phyloP scores from a whole-genome alignment of 331 rosid genomes.

The Telfairia occidentalis region DNA sequence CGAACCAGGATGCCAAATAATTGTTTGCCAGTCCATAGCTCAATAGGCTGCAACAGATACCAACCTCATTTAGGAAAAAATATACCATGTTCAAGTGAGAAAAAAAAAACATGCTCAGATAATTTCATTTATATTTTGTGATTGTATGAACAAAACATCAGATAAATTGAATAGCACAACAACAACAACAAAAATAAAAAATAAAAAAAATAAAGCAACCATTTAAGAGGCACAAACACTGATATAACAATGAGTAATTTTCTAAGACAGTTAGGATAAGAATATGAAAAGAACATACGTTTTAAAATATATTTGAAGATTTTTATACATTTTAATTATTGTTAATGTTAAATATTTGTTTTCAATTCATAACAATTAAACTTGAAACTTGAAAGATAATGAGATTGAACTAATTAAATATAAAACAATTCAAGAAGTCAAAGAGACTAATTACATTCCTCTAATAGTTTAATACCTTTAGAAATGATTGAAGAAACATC shows the following conservation, averaged over 20 bases:
- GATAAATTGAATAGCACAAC: background rate
- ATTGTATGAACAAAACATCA: background rate
- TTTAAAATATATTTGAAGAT: background rate
- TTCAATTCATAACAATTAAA: background rate
- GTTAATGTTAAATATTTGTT: background rate
- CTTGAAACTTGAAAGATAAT: background rate
- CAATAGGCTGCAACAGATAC: constrained; percentile 65
- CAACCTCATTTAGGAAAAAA: constrained; percentile 8
- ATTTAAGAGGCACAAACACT: background rate
- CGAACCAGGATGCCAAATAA: constrained; percentile 76
- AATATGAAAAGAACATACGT: background rate
- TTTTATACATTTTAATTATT: background rate
- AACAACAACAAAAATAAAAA: too few species aligned
- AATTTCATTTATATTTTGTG: background rate
- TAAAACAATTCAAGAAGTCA: background rate
- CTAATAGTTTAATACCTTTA: background rate
- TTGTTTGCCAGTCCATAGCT: constrained; percentile 97
- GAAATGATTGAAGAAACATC: background rate
- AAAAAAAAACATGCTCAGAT: background rate
- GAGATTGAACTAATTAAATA: background rate
- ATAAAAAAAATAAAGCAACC: background rate
- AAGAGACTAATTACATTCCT: background rate
- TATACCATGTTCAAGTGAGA: background rate
- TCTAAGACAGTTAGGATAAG: background rate
- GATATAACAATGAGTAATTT: background rate